Evolutionary conservation across 1,139 yeast genomes (phyloP), one percentile per base, ranked within the genome.

Genomic region (Yamadazyma friedrichii): DNA sequence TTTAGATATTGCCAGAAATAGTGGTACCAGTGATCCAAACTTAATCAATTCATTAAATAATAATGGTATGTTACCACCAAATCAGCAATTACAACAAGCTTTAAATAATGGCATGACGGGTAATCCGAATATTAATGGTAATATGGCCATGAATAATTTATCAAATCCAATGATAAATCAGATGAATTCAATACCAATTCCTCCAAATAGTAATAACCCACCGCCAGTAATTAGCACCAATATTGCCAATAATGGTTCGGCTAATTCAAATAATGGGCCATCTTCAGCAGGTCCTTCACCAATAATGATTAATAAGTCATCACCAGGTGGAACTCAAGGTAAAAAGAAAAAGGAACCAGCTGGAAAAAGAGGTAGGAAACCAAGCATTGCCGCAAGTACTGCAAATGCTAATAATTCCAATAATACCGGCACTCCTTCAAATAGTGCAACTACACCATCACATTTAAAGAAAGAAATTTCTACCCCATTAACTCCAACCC

Each of bases 1-100:
- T 27, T 71, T 76, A 42, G 78, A 75, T 51, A 73, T 74, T 41
- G 77, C 80, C 8, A 58, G 78, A 48, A 63, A 59, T 48, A 60
- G 56, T 48, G 66, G 70, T 1, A 56, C 51, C 10, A 52, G 48
- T n/a, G 56, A 59, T 48, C 49, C 60, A 38, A 41, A 51, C 44
- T 41, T 49, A 20, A 36, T 45, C 17, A 43, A 47, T 37, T 34
- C 49, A 9, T 33, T 55, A 35, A 53, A 55, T n/a, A 43, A 55
- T 16, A 58, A 58, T 6, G 55, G 58, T 62, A 40, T 59, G 31
- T 66, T 63, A 2, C 53, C 53, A 13, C 43, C 42, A 16, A 55
- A 49, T 37, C 54, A 51, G 17, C 59, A 52, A 36, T 38, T 39
- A 41, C 52, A 45, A 35, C 57, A 51, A 36, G 42, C 41, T 17